These are phyloP conservation scores for Penicillium sp. DNA, from an alignment of 2,329 filamentous ascomycete genomes.

Conservation along the genomic window DNA sequence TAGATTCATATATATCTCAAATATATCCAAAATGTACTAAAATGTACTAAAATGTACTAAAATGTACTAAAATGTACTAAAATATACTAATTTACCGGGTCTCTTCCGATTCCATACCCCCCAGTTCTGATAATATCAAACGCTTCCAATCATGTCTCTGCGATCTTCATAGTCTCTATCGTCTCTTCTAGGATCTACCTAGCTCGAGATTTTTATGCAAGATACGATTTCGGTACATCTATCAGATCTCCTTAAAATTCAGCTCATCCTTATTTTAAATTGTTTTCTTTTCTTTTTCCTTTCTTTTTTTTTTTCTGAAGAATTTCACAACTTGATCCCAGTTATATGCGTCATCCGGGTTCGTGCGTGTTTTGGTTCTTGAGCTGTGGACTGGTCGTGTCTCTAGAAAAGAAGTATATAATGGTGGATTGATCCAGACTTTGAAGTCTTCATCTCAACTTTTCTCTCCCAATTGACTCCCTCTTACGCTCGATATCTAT, in stretches of 20 bases:
- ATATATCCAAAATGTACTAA: too few relatives aligned
- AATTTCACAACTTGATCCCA: not conserved
- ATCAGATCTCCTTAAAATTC: not conserved
- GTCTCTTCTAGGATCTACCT: not conserved
- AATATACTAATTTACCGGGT: not conserved
- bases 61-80: not conserved
- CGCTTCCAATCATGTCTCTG: not conserved
- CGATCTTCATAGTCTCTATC: not conserved
- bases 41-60: too few relatives aligned
- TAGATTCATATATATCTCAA: too few relatives aligned
- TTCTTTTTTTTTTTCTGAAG: not conserved
- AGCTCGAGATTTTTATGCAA: not conserved
- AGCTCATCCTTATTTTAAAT: not conserved
- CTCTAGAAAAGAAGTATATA: not conserved
- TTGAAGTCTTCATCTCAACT: not conserved
- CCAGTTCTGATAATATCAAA: not conserved
- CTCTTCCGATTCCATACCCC: not conserved
- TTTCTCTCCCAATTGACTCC: not conserved
- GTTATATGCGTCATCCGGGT: slow-evolving; percentile 1
- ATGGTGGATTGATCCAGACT: not conserved
- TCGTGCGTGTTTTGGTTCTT: not conserved
- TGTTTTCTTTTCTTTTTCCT: not conserved
- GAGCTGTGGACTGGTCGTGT: not conserved
- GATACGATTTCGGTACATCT: not conserved
- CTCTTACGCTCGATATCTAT: not conserved